Evolutionary conservation across 139 green algal species (phyloP), one percentile per base, ranked within the genome.

Genomic region (Closterium sp.): DNA sequence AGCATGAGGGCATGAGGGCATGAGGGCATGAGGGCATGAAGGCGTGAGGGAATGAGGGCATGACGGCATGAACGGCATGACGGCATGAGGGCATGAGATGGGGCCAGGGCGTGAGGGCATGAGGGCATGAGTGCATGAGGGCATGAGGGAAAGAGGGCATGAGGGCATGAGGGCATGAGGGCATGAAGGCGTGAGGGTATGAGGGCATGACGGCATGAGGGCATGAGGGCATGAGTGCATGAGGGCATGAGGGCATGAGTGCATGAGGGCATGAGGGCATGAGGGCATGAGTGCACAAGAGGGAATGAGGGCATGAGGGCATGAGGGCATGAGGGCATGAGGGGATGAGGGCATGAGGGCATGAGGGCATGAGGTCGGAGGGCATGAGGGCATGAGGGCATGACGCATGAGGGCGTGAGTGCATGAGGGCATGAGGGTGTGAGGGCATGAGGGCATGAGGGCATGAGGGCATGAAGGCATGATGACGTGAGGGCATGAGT

Each of bases 391-490:
- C 73, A 86, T 86, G 73, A 86, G 73, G 73, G 4, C 73, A 86
- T n/a, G n/a, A n/a, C n/a, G n/a, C n/a, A n/a, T 86, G 73, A 86
- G 73, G 73, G 73, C 73, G 4, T 86, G 73, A 86, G 73, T 2
- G 73, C 73, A 86, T 86, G 32, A 38, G 32, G 32, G 32, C 32
- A 38, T 38, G 32, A 38, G 32, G 3, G 32, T 3, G 3, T 38
- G 32, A 3, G 3, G 32, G 32, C 32, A 38, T 38, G 32, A 38
- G 32, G 32, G 32, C 32, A 38, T 38, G 73, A 11, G 73, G 73
- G 73, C 73, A 86, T 86, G 73, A 86, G 73, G 73, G 73, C 73
- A 86, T 86, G 73, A 86, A 4, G 73, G 73, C 73, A 86, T 86
- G 73, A 86, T 2, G 73, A 4, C 73, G 4, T 86, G 73, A 86